Evolutionary conservation across 1,139 yeast genomes (phyloP).

Genomic region (Pneumocystis murina): DNA sequence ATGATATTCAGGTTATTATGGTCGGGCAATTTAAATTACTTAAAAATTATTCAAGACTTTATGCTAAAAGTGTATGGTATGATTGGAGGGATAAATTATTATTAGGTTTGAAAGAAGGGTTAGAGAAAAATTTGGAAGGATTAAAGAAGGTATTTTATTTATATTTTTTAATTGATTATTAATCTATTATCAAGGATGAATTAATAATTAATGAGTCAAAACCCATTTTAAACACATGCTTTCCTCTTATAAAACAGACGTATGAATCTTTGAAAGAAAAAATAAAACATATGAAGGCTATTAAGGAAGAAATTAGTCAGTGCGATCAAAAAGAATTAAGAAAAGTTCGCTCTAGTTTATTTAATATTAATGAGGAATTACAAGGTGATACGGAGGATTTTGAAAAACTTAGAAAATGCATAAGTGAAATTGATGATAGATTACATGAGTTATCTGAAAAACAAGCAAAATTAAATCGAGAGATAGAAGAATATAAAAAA

Average conservation of each 20-base stretch:
- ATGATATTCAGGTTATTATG: slow-evolving; percentile 29
- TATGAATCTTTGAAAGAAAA: slow-evolving; percentile 14
- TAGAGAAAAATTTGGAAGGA: slow-evolving; percentile 21
- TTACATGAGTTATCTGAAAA: slow-evolving; percentile 1
- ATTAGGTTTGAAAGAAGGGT: slow-evolving; percentile 29
- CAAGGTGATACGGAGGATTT: not conserved
- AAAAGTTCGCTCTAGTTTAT: slow-evolving; percentile 9
- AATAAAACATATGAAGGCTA: slow-evolving; percentile 16
- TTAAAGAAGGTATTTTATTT: slow-evolving; percentile 11
- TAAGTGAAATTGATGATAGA: not conserved
- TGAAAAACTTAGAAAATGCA: slow-evolving; percentile 1
- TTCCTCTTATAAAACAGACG: not conserved
- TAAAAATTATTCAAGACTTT: slow-evolving; percentile 36
- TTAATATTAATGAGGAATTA: slow-evolving; percentile 4
- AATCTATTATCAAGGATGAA: not conserved
- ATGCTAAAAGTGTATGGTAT: slow-evolving; percentile 43
- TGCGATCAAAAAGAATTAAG: slow-evolving; percentile 13
- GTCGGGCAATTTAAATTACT: slow-evolving; percentile 34
- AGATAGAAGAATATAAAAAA: slow-evolving; percentile 12
- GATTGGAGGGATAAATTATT: slow-evolving; percentile 41
- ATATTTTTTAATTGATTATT: not conserved
- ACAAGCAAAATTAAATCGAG: slow-evolving; percentile 1
- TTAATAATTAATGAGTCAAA: not conserved
- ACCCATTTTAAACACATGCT: not conserved
- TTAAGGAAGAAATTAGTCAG: slow-evolving; percentile 9